Base-by-base conservation (phyloP, 2,329 filamentous ascomycete genomes). In the Penicillium glabrum region DNA sequence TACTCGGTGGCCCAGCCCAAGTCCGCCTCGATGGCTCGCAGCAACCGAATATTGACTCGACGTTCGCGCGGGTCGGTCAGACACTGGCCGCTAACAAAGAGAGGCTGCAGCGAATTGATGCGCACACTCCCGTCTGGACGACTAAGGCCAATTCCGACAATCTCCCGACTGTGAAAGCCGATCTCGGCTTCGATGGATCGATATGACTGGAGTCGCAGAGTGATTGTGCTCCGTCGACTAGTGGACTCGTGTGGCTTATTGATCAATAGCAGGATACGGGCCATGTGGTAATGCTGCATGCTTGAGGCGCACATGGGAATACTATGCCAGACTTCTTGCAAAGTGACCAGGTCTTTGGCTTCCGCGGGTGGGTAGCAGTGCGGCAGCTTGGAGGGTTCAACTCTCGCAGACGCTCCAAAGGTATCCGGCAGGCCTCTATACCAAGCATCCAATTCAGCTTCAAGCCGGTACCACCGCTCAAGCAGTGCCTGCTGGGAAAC, bases 1-100 rank as follows among this genome's bases (percentile, higher is more conserved):
- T 87, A 86, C 63, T 85, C 79, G 47, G 86, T 87, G 3, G 84
- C 83, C 80, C 84, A 87, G 2, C 86, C 86, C 33, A 86, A 78
- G 63, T 89, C 86, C n/a, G 71, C 73, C 69, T 89, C 85, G 27
- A 89, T 82, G 11, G 80, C 83, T 26, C 79, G 75, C 21, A 89
- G 71, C 37, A 88, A 67, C 13, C 79, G 75, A 37, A 88, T 63
- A 10, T 88, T 79, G 1, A 82, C 76, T 35, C 79, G 72, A 16
- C 84, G 81, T 69, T 87, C 85, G 11, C 73, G 74, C 27, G 75
- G 70, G 53, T 83, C 79, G 9, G 78, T 82, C 31, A 88, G 73
- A 66, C 84, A 86, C 65, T 86, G 82, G 0, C 85, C 85, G 24
- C 84, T 84, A 19, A 86, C 83, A 69, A 85, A 87, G 10, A 88